Conservation (phyloP, 768 basidiomycete species). For the Termitomyces sp. region DNA sequence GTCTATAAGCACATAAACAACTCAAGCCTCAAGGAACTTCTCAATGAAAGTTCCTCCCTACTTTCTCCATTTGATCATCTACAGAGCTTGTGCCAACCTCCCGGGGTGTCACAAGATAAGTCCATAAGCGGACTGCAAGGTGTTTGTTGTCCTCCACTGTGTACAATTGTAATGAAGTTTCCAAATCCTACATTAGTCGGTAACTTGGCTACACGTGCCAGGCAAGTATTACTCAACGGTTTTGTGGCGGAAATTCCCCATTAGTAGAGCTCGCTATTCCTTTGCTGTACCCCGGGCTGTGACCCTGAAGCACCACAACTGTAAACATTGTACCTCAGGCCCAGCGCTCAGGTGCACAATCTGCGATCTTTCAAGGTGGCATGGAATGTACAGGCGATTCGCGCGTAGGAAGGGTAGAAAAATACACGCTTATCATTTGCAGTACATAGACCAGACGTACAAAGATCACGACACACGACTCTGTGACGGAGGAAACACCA, state of each 20-base stretch:
- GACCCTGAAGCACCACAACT: background rate
- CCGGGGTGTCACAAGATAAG: conserved; percentile 3
- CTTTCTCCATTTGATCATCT: conserved; percentile 6
- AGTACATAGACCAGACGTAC: background rate
- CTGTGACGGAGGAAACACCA: conserved; percentile 34
- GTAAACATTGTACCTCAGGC: background rate
- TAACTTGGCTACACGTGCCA: background rate
- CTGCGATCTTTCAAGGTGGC: background rate
- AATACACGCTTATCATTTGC: background rate
- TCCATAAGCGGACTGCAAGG: background rate
- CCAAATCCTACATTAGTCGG: background rate
- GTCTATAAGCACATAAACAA: background rate
- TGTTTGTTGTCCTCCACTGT: background rate
- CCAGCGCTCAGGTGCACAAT: too few species aligned
- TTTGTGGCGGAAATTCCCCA: conserved; percentile 5
- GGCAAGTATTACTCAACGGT: background rate
- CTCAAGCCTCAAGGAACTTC: background rate
- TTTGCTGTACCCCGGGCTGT: background rate
- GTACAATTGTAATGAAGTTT: background rate
- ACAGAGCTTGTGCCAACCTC: conserved; percentile 1
- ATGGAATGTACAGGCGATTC: background rate
- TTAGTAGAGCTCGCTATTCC: background rate
- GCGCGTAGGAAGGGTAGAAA: background rate
- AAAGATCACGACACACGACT: conserved; percentile 28
- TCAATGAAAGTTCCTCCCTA: background rate